Evolutionary conservation across 805 yeast genomes (phyloP).

Genomic region (Candida railenensis): DNA sequence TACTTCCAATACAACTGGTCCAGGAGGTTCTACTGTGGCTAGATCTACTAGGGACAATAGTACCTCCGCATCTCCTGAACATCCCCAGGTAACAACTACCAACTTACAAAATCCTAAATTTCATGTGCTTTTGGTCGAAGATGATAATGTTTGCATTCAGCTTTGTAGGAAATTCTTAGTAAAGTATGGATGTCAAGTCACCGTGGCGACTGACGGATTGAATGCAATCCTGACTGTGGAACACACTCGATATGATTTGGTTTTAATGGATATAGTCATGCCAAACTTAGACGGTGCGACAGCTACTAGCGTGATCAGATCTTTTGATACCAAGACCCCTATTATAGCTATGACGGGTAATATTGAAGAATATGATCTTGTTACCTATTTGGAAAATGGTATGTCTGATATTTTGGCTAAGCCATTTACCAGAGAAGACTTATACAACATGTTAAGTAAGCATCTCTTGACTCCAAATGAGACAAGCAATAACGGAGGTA

Average conservation of each 20-base stretch:
- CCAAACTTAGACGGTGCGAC: constrained; percentile 87
- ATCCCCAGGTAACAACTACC: constrained; percentile 19
- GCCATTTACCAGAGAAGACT: constrained; percentile 87
- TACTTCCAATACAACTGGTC: background rate
- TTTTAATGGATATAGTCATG: constrained; percentile 86
- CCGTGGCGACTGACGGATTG: constrained; percentile 89
- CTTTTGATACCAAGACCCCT: constrained; percentile 82
- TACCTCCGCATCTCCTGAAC: constrained; percentile 7
- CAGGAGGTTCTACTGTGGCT: background rate
- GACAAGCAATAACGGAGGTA: constrained; percentile 2
- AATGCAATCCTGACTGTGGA: constrained; percentile 80
- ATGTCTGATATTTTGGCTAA: constrained; percentile 91
- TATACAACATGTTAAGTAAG: constrained; percentile 74
- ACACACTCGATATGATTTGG: constrained; percentile 69
- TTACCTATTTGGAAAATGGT: constrained; percentile 79
- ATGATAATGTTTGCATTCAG: constrained; percentile 78
- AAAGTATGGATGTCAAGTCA: constrained; percentile 89
- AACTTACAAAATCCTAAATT: constrained; percentile 46
- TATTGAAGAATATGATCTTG: constrained; percentile 77
- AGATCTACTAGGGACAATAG: background rate
- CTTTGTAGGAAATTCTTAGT: constrained; percentile 78
- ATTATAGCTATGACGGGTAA: constrained; percentile 94
- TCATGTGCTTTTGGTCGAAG: constrained; percentile 77
- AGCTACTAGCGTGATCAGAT: constrained; percentile 85
- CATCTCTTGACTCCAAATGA: constrained; percentile 49